Conservation (phyloP, 148 eudicot species). For the Rhododendron ovatum region DNA sequence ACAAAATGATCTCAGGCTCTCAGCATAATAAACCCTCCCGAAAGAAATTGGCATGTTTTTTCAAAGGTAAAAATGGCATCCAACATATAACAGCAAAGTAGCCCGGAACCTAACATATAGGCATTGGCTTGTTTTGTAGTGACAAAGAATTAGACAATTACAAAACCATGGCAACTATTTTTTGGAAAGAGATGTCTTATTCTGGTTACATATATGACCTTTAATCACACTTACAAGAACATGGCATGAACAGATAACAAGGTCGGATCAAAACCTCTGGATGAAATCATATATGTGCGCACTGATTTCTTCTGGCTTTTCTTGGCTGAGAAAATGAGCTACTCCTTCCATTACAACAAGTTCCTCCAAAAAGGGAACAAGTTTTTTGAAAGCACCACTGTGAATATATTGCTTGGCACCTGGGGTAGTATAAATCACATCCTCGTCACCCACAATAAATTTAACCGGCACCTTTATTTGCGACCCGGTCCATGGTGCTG, state of each 20-base stretch:
- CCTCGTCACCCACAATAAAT: slow-evolving; percentile 55
- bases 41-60: not conserved
- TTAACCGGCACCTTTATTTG: slow-evolving; percentile 55
- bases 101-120: not conserved
- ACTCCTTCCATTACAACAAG: slow-evolving; percentile 55
- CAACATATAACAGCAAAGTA: not conserved
- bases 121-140: not conserved
- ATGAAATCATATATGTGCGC: slow-evolving; percentile 49
- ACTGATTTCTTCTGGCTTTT: slow-evolving; percentile 51
- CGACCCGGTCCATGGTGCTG: slow-evolving; percentile 46
- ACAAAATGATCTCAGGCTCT: not conserved
- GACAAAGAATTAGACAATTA: not conserved
- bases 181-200: not conserved
- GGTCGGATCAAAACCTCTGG: slow-evolving; percentile 27
- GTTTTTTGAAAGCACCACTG: slow-evolving; percentile 40
- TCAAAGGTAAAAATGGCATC: not conserved
- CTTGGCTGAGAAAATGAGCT: slow-evolving; percentile 54
- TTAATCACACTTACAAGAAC: not conserved
- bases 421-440: slow-evolving; percentile 34
- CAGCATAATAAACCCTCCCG: not conserved
- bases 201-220: not conserved
- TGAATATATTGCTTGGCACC: slow-evolving; percentile 41
- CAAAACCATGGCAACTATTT: not conserved
- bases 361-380: slow-evolving; percentile 57
- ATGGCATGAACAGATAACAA: not conserved